Conservation (phyloP, 1,284 basidiomycete species). For the Blastosporella zonata region DNA sequence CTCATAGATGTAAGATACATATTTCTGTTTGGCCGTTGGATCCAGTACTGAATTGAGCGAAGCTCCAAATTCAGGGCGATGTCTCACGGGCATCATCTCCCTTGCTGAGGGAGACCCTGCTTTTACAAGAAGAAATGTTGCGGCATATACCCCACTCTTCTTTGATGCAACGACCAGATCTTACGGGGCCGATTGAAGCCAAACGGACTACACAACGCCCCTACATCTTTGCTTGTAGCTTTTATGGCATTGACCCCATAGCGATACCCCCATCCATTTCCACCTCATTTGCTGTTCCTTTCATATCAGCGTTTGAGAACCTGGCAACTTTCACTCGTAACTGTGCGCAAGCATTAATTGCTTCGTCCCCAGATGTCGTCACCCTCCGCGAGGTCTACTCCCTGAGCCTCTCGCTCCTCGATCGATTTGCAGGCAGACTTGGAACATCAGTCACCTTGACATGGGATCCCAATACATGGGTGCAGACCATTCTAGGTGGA, state of each 20-base stretch:
- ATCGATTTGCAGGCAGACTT: constrained; percentile 44
- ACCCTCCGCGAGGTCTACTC: constrained; percentile 47
- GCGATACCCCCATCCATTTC: constrained; percentile 17
- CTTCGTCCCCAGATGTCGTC: constrained; percentile 26
- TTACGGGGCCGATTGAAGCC: constrained; percentile 34
- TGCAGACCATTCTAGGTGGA: constrained; percentile 44
- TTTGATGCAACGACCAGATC: constrained; percentile 48
- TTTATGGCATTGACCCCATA: constrained; percentile 51
- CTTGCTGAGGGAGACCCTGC: constrained; percentile 43
- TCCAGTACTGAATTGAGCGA: constrained; percentile 3
- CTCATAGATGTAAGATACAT: constrained; percentile 48
- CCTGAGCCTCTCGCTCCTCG: constrained; percentile 48
- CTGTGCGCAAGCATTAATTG: constrained; percentile 40
- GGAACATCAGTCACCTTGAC: constrained; percentile 36
- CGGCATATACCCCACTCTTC: constrained; percentile 49
- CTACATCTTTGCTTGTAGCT: constrained; percentile 53
- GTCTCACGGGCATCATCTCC: constrained; percentile 31
- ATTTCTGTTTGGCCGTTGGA: constrained; percentile 1
- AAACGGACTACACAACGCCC: constrained; percentile 34
- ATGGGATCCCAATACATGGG: constrained; percentile 62
- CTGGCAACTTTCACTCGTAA: constrained; percentile 44
- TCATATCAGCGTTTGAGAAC: constrained; percentile 55
- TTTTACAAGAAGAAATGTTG: constrained; percentile 52
- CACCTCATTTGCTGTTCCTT: constrained; percentile 42
- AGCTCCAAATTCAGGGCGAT: constrained; percentile 42